Base-by-base conservation (phyloP, 257 asterid genomes). In the Salvia splendens region DNA sequence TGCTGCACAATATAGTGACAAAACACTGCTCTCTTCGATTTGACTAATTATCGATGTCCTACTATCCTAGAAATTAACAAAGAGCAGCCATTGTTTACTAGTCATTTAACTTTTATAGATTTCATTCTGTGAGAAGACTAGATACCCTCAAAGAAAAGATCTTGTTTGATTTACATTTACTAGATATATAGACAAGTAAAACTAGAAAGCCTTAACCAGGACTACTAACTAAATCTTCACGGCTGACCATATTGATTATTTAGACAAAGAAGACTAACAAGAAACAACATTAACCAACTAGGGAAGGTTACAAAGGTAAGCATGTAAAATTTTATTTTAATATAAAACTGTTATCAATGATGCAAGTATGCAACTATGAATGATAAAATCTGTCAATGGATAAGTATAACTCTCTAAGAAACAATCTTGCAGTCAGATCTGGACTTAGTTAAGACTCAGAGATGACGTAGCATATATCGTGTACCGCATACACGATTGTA, bases 231-330 rank as follows among this genome's bases (percentile, higher is more conserved):
- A 57, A 76, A 69, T 47, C 55, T 65, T 62, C 12, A 55, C 41
- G 12, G 55, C 30, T 43, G 55, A 49, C 30, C 61, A 60, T 14
- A 45, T 46, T 15, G 16, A 62, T 38, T 10, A 68, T 24, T 48
- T 24, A 68, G 51, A 68, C 61, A 73, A 73, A 62, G 20, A 50
- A 43, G 69, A 28, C 33, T n/a, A 38, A 41, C 35, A 64, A 38
- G 43, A 63, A 32, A 70, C 20, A 14, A 46, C 28, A 20, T 55
- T 10, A 0, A 14, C 43, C 24, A 53, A 40, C 43, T 51, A 10
- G 8, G 70, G 61, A 65, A 14, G 20, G 30, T 24, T 24, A 24
- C 30, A 24, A 24, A 24, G 30, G 41, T 12, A 54, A 43, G 47
- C 66, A 45, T 12, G 45, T 40, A 32, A 47, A 24, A 20, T 58